Percentiles rank a stretch among this genome's conserved stretches.
These are phyloP conservation scores for Vaccinium vitisidaea DNA, from an alignment of 148 eudicot genomes.

Conservation along the genomic window DNA sequence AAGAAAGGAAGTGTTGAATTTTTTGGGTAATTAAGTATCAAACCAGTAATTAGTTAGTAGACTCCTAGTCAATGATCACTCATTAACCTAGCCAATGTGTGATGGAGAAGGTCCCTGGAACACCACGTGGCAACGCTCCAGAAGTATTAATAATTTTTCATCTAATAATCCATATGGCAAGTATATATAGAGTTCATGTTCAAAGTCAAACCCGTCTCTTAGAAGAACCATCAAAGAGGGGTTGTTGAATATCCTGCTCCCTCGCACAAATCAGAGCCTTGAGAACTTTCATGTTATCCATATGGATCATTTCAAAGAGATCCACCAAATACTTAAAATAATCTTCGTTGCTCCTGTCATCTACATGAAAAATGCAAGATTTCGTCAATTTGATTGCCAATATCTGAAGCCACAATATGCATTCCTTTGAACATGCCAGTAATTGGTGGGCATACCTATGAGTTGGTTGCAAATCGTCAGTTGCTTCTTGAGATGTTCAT, in stretches of 20 bases:
- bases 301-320: slow-evolving; percentile 53
- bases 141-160: no score
- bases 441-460: slow-evolving; percentile 32
- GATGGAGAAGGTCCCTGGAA: no score
- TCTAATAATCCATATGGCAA: no score
- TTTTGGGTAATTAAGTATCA: no score
- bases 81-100: no score
- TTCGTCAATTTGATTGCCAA: background rate
- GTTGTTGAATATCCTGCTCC: slow-evolving; percentile 46
- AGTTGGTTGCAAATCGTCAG: slow-evolving; percentile 30
- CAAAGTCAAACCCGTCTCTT: slow-evolving; percentile 42
- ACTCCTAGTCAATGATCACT: no score
- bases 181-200: background rate
- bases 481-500: slow-evolving; percentile 42
- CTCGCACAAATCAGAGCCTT: slow-evolving; percentile 45
- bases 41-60: no score
- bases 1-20: no score
- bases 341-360: slow-evolving; percentile 54
- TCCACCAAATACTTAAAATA: slow-evolving; percentile 42
- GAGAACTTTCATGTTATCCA: slow-evolving; percentile 66
- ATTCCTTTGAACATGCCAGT: background rate
- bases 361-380: slow-evolving; percentile 29
- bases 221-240: slow-evolving; percentile 53
- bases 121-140: no score
- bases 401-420: background rate